A percentile compares a stretch with the other conserved stretches of the same genome.
Conservation (phyloP, 2,329 filamentous ascomycete genomes). For the Sclerotinia subarctica region DNA sequence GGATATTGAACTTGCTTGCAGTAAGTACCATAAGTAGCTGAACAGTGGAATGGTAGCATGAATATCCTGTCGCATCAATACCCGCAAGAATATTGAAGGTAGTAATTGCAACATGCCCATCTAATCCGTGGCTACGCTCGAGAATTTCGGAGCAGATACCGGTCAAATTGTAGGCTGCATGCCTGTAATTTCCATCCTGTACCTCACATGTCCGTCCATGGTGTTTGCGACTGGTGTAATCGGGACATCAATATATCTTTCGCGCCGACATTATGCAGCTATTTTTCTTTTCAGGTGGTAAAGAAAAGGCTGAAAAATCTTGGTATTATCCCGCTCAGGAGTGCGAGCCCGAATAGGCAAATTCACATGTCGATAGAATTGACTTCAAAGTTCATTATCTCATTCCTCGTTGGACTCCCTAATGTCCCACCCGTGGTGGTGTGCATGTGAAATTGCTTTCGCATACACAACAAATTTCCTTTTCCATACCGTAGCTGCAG, state of each 20-base stretch:
- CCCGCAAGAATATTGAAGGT: neutral
- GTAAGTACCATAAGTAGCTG: neutral
- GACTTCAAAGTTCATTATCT: neutral
- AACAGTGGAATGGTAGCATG: neutral
- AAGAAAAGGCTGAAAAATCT: neutral
- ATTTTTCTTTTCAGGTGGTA: neutral
- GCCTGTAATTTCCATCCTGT: neutral
- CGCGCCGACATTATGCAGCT: slow-evolving; percentile 8
- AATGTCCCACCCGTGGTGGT: neutral
- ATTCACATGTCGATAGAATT: neutral
- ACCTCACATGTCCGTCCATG: neutral
- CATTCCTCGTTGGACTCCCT: neutral
- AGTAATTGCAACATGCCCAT: slow-evolving; percentile 9
- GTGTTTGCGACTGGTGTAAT: neutral
- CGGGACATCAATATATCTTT: slow-evolving; percentile 3
- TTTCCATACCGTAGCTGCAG: neutral
- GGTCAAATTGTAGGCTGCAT: slow-evolving; percentile 5
- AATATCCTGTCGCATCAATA: neutral
- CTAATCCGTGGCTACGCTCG: neutral
- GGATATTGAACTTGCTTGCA: slow-evolving; percentile 11
- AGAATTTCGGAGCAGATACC: neutral
- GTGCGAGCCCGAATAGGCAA: neutral
- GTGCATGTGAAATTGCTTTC: neutral
- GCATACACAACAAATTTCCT: slow-evolving; percentile 14
- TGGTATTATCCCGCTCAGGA: neutral